A percentile compares a stretch with the other conserved stretches of the same genome.
These are phyloP conservation scores for Oleoguttula mirabilis DNA, from an alignment of 495 filamentous ascomycete species.

Conservation along the genomic window DNA sequence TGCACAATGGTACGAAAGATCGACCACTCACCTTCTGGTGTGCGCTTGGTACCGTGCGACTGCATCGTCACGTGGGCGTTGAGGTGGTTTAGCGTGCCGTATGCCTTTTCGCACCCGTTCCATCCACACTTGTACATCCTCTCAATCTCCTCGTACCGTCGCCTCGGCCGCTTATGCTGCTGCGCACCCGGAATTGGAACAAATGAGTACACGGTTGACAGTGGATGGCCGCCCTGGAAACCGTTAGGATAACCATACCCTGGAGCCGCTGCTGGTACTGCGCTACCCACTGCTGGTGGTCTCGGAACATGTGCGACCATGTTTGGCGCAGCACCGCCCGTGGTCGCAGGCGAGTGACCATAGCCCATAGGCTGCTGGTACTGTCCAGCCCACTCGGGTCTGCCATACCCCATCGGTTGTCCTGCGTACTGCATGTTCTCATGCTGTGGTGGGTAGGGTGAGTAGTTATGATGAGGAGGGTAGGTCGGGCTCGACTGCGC, in stretches of 20 bases:
- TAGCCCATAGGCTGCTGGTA: conserved; percentile 47
- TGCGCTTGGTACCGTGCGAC: conserved; percentile 80
- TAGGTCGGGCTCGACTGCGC: conserved; percentile 87
- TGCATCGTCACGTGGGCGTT: conserved; percentile 99
- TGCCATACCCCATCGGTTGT: conserved; percentile 49
- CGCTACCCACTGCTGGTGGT: conserved; percentile 28
- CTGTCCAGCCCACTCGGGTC: conserved; percentile 64
- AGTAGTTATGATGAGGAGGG: conserved; percentile 59
- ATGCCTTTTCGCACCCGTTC: conserved; percentile 96
- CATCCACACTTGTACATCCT: conserved; percentile 99
- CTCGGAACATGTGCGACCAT: conserved; percentile 29
- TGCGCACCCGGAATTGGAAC: conserved; percentile 95
- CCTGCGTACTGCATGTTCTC: conserved; percentile 59
- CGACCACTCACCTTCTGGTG: conserved; percentile 74
- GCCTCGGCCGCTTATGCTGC: conserved; percentile 90
- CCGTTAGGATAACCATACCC: conserved; percentile 9
- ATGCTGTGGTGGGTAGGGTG: conserved; percentile 75
- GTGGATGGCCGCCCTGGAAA: conserved; percentile 37
- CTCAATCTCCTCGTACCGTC: conserved; percentile 96
- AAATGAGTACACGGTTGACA: conserved; percentile 75
- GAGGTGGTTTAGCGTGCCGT: conserved; percentile 89
- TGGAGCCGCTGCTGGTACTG: neutral
- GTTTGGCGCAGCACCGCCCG: conserved; percentile 24
- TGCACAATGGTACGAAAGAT: neutral
- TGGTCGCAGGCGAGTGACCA: conserved; percentile 45